Conservation (phyloP, 805 yeast genomes). For the Suhomyces pyralidae region DNA sequence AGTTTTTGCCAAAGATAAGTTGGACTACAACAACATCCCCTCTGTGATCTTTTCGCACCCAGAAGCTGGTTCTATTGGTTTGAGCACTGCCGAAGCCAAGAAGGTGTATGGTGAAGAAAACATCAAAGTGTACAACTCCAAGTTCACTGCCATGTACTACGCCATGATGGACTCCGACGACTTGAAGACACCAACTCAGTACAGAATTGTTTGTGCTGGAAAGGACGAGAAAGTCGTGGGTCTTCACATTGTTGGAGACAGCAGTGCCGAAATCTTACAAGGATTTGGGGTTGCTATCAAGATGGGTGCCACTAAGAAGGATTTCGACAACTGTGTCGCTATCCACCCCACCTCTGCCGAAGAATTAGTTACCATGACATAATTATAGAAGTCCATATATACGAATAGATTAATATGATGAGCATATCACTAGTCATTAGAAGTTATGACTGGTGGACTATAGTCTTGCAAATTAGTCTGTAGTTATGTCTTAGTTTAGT, state of each 20-base stretch:
- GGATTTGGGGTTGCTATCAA: slow-evolving; percentile 98
- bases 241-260: slow-evolving; percentile 88
- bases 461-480: too few species aligned
- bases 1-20: slow-evolving; percentile 66
- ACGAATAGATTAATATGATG: neutral
- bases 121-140: slow-evolving; percentile 76
- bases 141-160: slow-evolving; percentile 89
- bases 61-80: slow-evolving; percentile 92
- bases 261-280: slow-evolving; percentile 88
- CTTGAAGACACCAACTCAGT: slow-evolving; percentile 80
- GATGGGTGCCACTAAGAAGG: slow-evolving; percentile 98
- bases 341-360: slow-evolving; percentile 99
- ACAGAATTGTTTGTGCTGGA: slow-evolving; percentile 78
- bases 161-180: slow-evolving; percentile 67
- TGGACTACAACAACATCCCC: slow-evolving; percentile 84
- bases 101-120: slow-evolving; percentile 76
- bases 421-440: neutral
- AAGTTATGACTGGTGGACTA: too few species aligned
- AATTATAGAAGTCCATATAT: slow-evolving; percentile 9
- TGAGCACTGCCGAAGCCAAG: slow-evolving; percentile 74
- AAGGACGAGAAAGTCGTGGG: slow-evolving; percentile 92
- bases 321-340: slow-evolving; percentile 94
- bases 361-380: slow-evolving; percentile 81
- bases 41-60: slow-evolving; percentile 98
- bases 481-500: too few species aligned